phyloP scores from a whole-genome alignment of 257 asterid genomes.

The Solanum chmielewskii region DNA sequence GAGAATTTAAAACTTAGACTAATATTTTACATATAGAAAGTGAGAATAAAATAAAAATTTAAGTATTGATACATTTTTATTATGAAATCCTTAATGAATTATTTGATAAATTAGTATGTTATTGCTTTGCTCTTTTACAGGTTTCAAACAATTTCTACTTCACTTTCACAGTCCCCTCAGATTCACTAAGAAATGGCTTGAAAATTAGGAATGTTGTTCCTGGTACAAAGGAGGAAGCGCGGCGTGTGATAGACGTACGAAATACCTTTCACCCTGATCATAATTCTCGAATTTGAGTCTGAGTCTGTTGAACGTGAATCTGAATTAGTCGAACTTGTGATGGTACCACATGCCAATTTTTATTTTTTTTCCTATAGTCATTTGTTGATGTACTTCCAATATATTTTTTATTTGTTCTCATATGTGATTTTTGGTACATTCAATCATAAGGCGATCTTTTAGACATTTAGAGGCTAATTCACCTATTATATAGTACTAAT shows the following conservation, averaged over 20 bases:
- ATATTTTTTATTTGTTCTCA: background rate
- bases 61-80: background rate
- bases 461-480: background rate
- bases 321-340: background rate
- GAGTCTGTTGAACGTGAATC: background rate
- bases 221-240: conserved; percentile 73
- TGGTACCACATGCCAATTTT: background rate
- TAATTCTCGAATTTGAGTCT: background rate
- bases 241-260: conserved; percentile 17
- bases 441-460: too few relatives aligned
- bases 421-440: background rate
- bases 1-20: background rate
- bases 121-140: conserved; percentile 6
- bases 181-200: conserved; percentile 35
- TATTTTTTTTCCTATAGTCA: background rate
- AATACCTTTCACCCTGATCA: background rate
- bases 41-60: background rate
- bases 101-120: background rate
- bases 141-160: conserved; percentile 87
- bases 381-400: background rate
- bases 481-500: background rate
- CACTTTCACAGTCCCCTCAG: conserved; percentile 57
- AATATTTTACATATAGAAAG: background rate
- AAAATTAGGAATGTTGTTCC: conserved; percentile 74
- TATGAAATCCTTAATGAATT: background rate